Evolutionary conservation across 1,284 basidiomycete genomes (phyloP), one percentile per base, ranked within the genome.

Genomic region (Laetiporus sulphureus): DNA sequence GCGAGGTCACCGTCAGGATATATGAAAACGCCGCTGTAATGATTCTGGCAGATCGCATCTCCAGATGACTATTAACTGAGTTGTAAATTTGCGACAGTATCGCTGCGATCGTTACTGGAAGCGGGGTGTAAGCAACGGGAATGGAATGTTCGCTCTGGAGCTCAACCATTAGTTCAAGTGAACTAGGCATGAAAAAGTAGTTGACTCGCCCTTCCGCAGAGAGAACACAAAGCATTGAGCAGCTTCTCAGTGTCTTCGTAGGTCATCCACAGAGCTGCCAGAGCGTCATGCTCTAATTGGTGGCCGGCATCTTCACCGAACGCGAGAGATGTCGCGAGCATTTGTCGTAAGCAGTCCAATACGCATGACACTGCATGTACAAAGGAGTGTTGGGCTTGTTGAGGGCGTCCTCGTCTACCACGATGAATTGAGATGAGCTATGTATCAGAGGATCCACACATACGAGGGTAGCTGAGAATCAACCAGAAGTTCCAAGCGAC

Each of bases 301-400:
- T 19, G 11, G 15, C 40, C 5, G 13, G 32, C 7, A 33, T 7
- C 32, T 16, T 8, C 10, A 12, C 12, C 7, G 10, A 20, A 18
- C 5, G 20, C 10, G 10, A 22, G 8, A 23, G 15, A 15, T 20
- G 7, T 36, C 10, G 20, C 10, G 10, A 42, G 18, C 16, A 7
- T 32, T 33, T 42, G 38, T 19, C 79, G 72, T 32, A 82, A 55
- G 50, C 68, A 73, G 6, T 63, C 59, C 1, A 84, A 59, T 7
- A 75, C 65, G 0, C 72, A 73, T 1, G 79, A 75, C 4, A 87
- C 60, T 0, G 75, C 68, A 54, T 88, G 80, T 0, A 71, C 68
- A 51, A 86, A 82, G 5, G 83, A 77, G 53, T 84, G 74, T 7
- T 75, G 59, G 7, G 75, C 76, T 5, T 80, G 69, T 5, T 68